These are phyloP conservation scores for Thecaphora thlaspeos DNA, from an alignment of 1,284 basidiomycete species.

Conservation along the genomic window DNA sequence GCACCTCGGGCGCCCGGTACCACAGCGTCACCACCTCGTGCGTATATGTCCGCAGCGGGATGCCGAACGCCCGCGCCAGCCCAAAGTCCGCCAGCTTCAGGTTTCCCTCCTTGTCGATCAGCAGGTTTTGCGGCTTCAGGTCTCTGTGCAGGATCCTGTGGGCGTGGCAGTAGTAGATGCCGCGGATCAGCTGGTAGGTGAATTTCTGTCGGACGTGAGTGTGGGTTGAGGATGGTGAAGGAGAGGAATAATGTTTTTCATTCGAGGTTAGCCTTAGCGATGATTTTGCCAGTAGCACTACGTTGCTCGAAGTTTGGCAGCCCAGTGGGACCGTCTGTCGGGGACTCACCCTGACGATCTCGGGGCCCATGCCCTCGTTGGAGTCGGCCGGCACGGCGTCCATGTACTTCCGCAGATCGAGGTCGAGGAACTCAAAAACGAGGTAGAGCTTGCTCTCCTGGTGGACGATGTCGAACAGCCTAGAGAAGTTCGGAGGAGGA, in stretches of 20 bases:
- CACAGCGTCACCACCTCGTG: slow-evolving; percentile 96
- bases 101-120: slow-evolving; percentile 73
- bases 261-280: no score
- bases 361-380: slow-evolving; percentile 65
- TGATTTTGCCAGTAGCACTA: no score
- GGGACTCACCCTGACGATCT: slow-evolving; percentile 77
- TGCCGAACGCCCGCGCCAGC: slow-evolving; percentile 92
- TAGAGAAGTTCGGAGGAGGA: slow-evolving; percentile 55
- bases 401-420: slow-evolving; percentile 95
- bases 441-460: slow-evolving; percentile 94
- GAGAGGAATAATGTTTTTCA: no score
- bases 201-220: slow-evolving; percentile 71
- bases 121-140: slow-evolving; percentile 93
- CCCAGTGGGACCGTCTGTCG: no score
- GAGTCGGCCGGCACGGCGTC: slow-evolving; percentile 63
- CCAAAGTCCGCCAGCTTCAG: slow-evolving; percentile 83
- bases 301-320: no score
- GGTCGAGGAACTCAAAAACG: slow-evolving; percentile 92
- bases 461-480: slow-evolving; percentile 93
- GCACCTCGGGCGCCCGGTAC: slow-evolving; percentile 96
- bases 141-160: slow-evolving; percentile 95
- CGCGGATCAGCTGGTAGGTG: slow-evolving; percentile 79
- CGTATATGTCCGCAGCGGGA: slow-evolving; percentile 94
- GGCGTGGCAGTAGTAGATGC: slow-evolving; percentile 90
- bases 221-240: no score